Conservation (phyloP, 2,329 filamentous ascomycete species). For the Cercospora zeae-maydis region DNA sequence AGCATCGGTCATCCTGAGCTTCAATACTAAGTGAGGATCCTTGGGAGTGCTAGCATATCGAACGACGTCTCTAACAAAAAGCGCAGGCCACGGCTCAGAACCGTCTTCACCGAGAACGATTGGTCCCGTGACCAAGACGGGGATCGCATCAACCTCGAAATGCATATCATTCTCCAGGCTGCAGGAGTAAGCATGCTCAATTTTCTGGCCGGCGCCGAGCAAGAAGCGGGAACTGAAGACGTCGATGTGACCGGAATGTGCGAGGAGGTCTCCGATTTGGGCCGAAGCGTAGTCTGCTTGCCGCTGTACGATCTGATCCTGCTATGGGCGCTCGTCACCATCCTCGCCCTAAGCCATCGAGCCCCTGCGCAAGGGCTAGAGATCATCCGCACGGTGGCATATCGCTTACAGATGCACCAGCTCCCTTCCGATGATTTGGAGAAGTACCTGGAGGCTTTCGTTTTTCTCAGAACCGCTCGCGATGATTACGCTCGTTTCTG, state of each 20-base stretch:
- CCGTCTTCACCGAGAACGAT: neutral
- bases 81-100: neutral
- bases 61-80: neutral
- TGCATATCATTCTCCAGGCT: conserved; percentile 20
- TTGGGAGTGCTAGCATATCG: neutral
- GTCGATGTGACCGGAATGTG: conserved; percentile 18
- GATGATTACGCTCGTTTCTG: conserved; percentile 7
- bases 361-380: conserved; percentile 10
- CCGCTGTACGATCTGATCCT: conserved; percentile 15
- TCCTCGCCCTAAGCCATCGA: conserved; percentile 13
- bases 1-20: conserved; percentile 8
- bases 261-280: conserved; percentile 13
- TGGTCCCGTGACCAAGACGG: conserved; percentile 10
- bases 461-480: conserved; percentile 16
- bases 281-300: conserved; percentile 11
- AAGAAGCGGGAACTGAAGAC: conserved; percentile 9
- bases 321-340: conserved; percentile 18
- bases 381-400: neutral
- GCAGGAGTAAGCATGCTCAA: conserved; percentile 16
- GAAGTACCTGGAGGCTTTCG: conserved; percentile 13
- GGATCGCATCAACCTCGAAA: conserved; percentile 16
- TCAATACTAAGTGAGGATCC: conserved; percentile 9
- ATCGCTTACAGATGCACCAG: conserved; percentile 9
- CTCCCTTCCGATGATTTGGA: conserved; percentile 7
- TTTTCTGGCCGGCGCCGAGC: conserved; percentile 4